Evolutionary conservation across 345 rosid genomes (phyloP), one percentile per base, ranked within the genome.

Genomic region (Eucalyptus curtisii): DNA sequence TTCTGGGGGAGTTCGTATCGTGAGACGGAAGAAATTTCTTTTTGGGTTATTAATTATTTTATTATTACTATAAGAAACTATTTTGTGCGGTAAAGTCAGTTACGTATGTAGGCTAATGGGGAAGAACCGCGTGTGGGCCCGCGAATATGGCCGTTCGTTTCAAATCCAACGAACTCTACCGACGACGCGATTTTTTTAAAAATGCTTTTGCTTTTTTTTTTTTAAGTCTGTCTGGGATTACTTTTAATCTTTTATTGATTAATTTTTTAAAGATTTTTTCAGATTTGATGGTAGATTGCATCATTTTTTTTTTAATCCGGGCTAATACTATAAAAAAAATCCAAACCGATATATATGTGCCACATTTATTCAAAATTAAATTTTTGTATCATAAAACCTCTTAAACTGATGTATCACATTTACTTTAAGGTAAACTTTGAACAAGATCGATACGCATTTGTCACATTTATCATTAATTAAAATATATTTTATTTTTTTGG

Each of bases 261-360:
- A 55, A 8, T 22, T 53, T 53, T 53, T 55, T 20, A 0, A 0
- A 50, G 8, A 0, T 7, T 48, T 9, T 55, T 55, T 9, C 3
- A 55, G 30, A 55, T 55, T 55, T 55, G 13, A 10, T 10, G 13
- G 1, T 10, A 10, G 3, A 55, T 55, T 24, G 1, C 30, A 22
- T 22, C 13, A 24, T 48, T 4, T 55, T 55, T 53, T 19, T 52
- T 52, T 55, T 2, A 55, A 1, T 24, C 1, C 0, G 0, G 1
- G 27, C 5, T 55, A 55, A 0, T 24, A 10, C 1, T 10, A 24
- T 2, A 55, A 55, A 55, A 55, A 55, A 24, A 22, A 55, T 20
- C 2, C 0, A 55, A 55, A 55, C 3, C 0, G 0, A 0, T 22
- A 55, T 0, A 24, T 24, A 0, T 1, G 0, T 4, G 1, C 6